phyloP scores from a whole-genome alignment of 1,139 yeast genomes.

The Lodderomyces metapsilosis region DNA sequence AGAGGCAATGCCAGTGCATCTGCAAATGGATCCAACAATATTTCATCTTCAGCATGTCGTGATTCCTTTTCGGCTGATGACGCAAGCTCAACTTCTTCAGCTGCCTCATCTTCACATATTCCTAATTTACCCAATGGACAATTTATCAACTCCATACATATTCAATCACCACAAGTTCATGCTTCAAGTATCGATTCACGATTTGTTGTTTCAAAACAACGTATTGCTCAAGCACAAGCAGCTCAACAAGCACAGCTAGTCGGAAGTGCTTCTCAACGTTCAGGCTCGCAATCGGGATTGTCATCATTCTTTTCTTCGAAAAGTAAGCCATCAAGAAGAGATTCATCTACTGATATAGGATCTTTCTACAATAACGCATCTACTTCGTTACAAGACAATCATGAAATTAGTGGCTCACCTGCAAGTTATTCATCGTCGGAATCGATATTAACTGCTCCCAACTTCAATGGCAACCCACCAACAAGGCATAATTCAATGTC shows the following conservation, averaged over 20 bases:
- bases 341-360: slow-evolving; percentile 46
- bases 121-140: slow-evolving; percentile 54
- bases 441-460: slow-evolving; percentile 23
- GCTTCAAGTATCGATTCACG: slow-evolving; percentile 63
- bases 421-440: slow-evolving; percentile 40
- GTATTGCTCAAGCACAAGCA: slow-evolving; percentile 57
- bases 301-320: slow-evolving; percentile 41
- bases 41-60: slow-evolving; percentile 1
- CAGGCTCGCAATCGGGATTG: slow-evolving; percentile 50
- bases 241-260: slow-evolving; percentile 25
- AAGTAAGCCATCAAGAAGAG: slow-evolving; percentile 28
- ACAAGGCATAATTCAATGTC: slow-evolving; percentile 71
- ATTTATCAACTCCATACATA: slow-evolving; percentile 58
- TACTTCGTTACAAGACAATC: slow-evolving; percentile 23
- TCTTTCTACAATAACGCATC: slow-evolving; percentile 38
- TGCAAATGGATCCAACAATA: slow-evolving; percentile 4
- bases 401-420: slow-evolving; percentile 33
- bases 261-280: slow-evolving; percentile 29
- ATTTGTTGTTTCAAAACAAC: slow-evolving; percentile 69
- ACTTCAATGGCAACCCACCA: slow-evolving; percentile 3
- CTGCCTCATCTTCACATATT: slow-evolving; percentile 21
- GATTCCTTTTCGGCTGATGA: slow-evolving; percentile 2
- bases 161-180: slow-evolving; percentile 65
- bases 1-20: slow-evolving; percentile 21
- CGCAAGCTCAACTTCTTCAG: slow-evolving; percentile 1